phyloP scores from a whole-genome alignment of 73 alveolate genomes.

The Blepharisma stoltei region DNA sequence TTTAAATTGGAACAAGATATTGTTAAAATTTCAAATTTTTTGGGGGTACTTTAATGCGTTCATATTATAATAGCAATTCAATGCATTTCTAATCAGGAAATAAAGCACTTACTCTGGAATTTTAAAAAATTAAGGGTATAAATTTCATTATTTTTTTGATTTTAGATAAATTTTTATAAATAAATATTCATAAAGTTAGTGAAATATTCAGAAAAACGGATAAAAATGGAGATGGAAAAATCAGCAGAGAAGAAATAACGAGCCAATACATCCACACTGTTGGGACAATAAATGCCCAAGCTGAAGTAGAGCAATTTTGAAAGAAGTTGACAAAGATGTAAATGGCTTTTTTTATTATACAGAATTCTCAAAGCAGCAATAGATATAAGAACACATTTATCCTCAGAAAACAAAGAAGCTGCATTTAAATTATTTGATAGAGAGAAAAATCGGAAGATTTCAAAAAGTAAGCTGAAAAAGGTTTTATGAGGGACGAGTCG shows the following conservation, averaged over 20 bases:
- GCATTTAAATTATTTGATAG: slow-evolving; percentile 78
- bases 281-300: slow-evolving; percentile 25
- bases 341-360: slow-evolving; percentile 73
- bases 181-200: too few relatives aligned
- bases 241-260: slow-evolving; percentile 9
- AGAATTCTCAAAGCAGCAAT: slow-evolving; percentile 75
- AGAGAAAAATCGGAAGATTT: slow-evolving; percentile 59
- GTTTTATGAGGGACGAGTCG: slow-evolving; percentile 70
- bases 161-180: too few relatives aligned
- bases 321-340: slow-evolving; percentile 70
- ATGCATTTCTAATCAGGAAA: too few relatives aligned
- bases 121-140: too few relatives aligned
- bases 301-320: slow-evolving; percentile 69
- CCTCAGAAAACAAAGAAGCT: slow-evolving; percentile 67
- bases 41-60: too few relatives aligned
- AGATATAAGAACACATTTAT: slow-evolving; percentile 67
- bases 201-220: background rate
- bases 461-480: slow-evolving; percentile 65
- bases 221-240: slow-evolving; percentile 28
- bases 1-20: too few relatives aligned
- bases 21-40: too few relatives aligned
- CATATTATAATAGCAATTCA: too few relatives aligned
- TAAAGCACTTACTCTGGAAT: too few relatives aligned
- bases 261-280: background rate
- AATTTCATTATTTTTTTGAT: too few relatives aligned